These are phyloP conservation scores for Tulasnella calospora DNA, from an alignment of 768 basidiomycete species.

Conservation along the genomic window DNA sequence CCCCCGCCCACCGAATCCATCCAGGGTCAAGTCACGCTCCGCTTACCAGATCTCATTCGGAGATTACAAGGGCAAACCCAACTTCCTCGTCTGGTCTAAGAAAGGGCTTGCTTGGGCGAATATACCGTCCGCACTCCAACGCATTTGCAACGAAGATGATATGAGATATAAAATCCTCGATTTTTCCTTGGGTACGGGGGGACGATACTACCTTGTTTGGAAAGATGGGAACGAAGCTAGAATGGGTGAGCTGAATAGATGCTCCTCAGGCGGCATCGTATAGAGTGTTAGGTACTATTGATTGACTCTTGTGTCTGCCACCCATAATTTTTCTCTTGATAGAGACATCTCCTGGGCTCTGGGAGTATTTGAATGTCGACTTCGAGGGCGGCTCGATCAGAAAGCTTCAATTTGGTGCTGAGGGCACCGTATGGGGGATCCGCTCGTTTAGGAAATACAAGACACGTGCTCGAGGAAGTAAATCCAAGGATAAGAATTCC, in stretches of 20 bases:
- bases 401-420: constrained; percentile 1
- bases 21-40: background rate
- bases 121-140: background rate
- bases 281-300: too few relatives aligned
- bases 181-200: constrained; percentile 6
- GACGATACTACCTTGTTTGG: constrained; percentile 7
- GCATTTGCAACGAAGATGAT: background rate
- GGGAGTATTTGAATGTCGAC: constrained; percentile 10
- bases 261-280: too few relatives aligned
- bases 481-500: too few relatives aligned
- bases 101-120: constrained; percentile 10
- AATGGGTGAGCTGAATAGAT: background rate
- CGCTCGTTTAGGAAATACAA: background rate
- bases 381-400: background rate
- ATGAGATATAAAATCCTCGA: background rate
- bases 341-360: constrained; percentile 12
- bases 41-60: background rate
- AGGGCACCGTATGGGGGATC: constrained; percentile 3
- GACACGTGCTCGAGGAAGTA: background rate
- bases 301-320: too few relatives aligned
- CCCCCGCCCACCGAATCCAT: background rate
- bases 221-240: constrained; percentile 11
- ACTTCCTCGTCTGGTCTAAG: background rate
- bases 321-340: too few relatives aligned
- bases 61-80: background rate